phyloP scores from a whole-genome alignment of 805 yeast genomes.

The Nakazawaea populi region DNA sequence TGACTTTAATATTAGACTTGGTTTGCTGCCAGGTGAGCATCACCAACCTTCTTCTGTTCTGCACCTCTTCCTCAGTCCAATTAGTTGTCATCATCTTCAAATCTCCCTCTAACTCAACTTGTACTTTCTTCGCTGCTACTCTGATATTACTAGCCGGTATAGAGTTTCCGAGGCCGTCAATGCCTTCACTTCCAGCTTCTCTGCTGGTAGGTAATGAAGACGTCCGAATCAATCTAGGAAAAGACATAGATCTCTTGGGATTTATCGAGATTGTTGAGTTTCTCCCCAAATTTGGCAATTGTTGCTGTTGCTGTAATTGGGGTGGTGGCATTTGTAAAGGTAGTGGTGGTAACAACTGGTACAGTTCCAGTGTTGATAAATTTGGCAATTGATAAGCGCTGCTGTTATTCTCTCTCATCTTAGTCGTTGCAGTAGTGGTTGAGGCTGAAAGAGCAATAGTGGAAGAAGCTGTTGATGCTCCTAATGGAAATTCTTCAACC shows the following conservation, averaged over 20 bases:
- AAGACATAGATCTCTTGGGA: background rate
- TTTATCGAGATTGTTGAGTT: background rate
- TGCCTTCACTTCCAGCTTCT: background rate
- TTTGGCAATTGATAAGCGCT: background rate
- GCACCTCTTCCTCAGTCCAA: conserved; percentile 43
- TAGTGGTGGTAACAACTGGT: background rate
- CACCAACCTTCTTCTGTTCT: conserved; percentile 41
- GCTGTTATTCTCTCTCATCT: no score
- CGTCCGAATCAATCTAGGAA: conserved; percentile 3
- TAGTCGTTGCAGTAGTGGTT: no score
- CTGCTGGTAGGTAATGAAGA: background rate
- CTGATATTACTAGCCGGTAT: background rate
- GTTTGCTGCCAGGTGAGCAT: conserved; percentile 33
- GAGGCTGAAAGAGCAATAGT: no score
- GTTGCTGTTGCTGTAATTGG: background rate
- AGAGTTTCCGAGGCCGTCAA: background rate
- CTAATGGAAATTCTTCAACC: no score
- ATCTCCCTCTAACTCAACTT: conserved; percentile 1
- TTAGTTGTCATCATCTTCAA: conserved; percentile 26
- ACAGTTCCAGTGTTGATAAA: background rate
- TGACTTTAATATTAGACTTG: conserved; percentile 28
- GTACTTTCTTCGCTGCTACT: background rate
- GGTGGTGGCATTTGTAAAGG: background rate
- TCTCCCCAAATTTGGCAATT: background rate
- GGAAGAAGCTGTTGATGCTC: no score